A percentile compares a stretch with the other conserved stretches of the same genome.
Conservation (phyloP, 768 basidiomycete genomes). For the Gymnopilus junonius region DNA sequence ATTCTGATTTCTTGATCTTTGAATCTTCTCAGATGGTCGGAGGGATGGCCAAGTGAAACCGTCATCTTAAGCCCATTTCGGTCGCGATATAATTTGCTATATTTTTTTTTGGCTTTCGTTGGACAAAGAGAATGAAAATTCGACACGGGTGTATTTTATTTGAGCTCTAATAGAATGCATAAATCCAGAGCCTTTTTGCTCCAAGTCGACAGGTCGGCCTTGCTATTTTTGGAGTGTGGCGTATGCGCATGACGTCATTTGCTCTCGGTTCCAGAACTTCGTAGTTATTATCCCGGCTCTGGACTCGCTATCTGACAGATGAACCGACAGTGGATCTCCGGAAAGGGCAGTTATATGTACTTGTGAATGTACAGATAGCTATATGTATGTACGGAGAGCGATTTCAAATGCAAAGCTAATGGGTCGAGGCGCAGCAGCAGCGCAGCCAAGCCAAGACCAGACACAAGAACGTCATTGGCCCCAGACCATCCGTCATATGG, state of each 20-base stretch:
- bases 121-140: too few relatives aligned
- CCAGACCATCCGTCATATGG: background rate
- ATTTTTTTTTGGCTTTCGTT: background rate
- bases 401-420: background rate
- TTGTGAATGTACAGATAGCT: background rate
- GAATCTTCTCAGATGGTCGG: constrained; percentile 7
- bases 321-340: background rate
- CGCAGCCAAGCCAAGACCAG: background rate
- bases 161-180: too few relatives aligned
- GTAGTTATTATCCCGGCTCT: background rate
- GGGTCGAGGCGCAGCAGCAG: background rate
- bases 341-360: background rate
- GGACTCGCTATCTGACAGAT: background rate
- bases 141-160: too few relatives aligned
- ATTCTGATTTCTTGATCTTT: background rate
- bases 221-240: background rate
- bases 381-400: background rate
- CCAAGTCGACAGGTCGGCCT: background rate
- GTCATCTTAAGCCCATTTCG: background rate
- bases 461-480: constrained; percentile 1
- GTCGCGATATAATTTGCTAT: background rate
- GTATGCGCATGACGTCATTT: background rate
- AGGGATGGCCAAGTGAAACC: background rate
- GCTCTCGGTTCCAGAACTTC: background rate
- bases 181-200: background rate